These are phyloP conservation scores for Suillus hirtellus DNA, from an alignment of 768 basidiomycete species.

Conservation along the genomic window DNA sequence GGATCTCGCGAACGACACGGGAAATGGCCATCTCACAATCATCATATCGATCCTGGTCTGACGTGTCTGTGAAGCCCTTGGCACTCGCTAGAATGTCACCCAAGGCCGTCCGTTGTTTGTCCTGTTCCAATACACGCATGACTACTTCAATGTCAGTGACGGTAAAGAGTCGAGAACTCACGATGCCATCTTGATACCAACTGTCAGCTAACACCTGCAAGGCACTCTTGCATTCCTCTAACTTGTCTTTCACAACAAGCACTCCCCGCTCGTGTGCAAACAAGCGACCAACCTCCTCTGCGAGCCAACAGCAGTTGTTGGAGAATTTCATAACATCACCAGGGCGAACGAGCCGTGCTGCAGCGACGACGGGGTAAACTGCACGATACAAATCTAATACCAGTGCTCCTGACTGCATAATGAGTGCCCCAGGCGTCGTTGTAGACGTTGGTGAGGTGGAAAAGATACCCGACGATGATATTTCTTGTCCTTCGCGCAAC, in stretches of 20 bases:
- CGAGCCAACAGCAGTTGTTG: slow-evolving; percentile 78
- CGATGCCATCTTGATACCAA: slow-evolving; percentile 72
- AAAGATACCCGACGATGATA: slow-evolving; percentile 59
- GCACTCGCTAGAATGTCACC: slow-evolving; percentile 51
- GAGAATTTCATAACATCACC: slow-evolving; percentile 71
- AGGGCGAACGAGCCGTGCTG: slow-evolving; percentile 46
- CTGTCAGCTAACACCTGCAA: slow-evolving; percentile 61
- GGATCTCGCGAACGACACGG: slow-evolving; percentile 62
- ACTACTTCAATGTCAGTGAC: not conserved
- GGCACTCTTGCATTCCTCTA: slow-evolving; percentile 51
- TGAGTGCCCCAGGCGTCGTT: slow-evolving; percentile 48
- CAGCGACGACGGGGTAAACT: slow-evolving; percentile 67
- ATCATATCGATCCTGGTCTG: slow-evolving; percentile 73
- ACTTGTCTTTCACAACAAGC: slow-evolving; percentile 41
- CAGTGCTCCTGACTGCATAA: slow-evolving; percentile 62
- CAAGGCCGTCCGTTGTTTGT: slow-evolving; percentile 26
- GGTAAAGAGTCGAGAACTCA: slow-evolving; percentile 36
- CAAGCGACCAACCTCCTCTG: slow-evolving; percentile 42
- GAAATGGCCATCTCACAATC: slow-evolving; percentile 72
- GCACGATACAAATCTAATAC: slow-evolving; percentile 80
- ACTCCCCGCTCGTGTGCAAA: slow-evolving; percentile 30
- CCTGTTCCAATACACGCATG: slow-evolving; percentile 17
- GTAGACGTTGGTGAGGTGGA: slow-evolving; percentile 31
- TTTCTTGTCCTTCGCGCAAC: slow-evolving; percentile 65
- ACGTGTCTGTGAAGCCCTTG: slow-evolving; percentile 67